Percentiles rank a stretch among this genome's conserved stretches.
phyloP scores from a whole-genome alignment of 2,329 filamentous ascomycete species.

The Septoria linicola region DNA sequence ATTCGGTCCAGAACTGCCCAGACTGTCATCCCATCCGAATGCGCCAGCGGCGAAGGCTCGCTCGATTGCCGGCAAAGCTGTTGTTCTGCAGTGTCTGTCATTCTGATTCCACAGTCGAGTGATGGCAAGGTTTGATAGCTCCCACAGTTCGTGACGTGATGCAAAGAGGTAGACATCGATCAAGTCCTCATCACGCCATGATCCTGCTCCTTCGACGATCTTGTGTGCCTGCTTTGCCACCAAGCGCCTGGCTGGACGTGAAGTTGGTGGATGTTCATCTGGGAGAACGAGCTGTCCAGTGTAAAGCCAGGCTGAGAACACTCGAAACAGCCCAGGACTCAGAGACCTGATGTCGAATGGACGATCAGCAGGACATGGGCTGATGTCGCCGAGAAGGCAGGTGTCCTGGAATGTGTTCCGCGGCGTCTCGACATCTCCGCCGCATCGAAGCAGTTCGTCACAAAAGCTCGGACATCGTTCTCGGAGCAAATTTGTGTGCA shows the following conservation, averaged over 20 bases:
- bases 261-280: background rate
- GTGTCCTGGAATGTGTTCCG: background rate
- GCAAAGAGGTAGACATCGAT: constrained; percentile 12
- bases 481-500: constrained; percentile 8
- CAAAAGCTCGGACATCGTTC: constrained; percentile 4
- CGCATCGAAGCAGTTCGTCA: constrained; percentile 1
- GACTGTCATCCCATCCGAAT: constrained; percentile 9
- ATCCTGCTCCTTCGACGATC: background rate
- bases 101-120: constrained; percentile 11
- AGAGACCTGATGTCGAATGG: constrained; percentile 2
- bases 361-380: constrained; percentile 1
- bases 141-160: constrained; percentile 11
- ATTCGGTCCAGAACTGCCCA: constrained; percentile 6
- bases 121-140: constrained; percentile 13
- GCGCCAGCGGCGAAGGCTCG: constrained; percentile 1
- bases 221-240: constrained; percentile 11
- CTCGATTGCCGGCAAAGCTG: constrained; percentile 7
- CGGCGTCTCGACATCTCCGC: background rate
- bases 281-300: constrained; percentile 4
- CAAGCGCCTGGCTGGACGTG: background rate
- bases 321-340: background rate
- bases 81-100: constrained; percentile 7
- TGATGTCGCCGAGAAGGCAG: constrained; percentile 10
- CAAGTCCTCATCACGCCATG: constrained; percentile 12
- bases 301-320: constrained; percentile 9